Evolutionary conservation across 2,329 filamentous ascomycete genomes (phyloP), one percentile per base, ranked within the genome.

Genomic region (Verticillium longisporum): DNA sequence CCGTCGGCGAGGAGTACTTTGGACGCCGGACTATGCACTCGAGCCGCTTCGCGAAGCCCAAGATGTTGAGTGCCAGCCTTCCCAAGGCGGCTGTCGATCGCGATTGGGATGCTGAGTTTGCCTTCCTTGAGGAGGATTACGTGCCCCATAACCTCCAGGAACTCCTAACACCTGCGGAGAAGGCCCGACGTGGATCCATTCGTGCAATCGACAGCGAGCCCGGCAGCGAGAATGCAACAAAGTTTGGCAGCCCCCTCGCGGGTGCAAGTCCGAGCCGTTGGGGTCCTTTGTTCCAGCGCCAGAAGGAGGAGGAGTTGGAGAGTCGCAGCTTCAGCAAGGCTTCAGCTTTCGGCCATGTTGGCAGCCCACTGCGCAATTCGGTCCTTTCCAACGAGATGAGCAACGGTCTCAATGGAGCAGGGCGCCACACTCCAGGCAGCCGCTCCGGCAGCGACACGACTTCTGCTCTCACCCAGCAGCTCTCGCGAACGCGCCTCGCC

Each of bases 101-200:
- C 61, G 86, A 88, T 67, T 88, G 86, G 86, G 84, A 87, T 57
- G 73, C 80, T 61, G 81, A 84, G 61, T 95, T 96, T 69, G 84
- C 88, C 33, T 94, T 95, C 67, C 70, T 79, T 68, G 91, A 96
- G 72, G 93, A 96, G 69, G 92, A 96, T 69, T 91, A 95, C 68
- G 81, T 98, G 10, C 95, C 94, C 0, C 89, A 84, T 63, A 83
- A 86, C 61, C 75, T 88, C 38, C 85, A 87, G 67, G 86, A 89
- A 63, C 77, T 89, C 14, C 74, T 89, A 66, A 89, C 87, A 3
- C 85, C 86, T 1, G 84, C 85, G 14, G 87, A 89, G 69, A 88
- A 88, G 71, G 87, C 85, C 11, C 79, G 87, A 11, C 77, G 87
- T 56, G 85, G 86, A 13, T 88, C 86, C 1, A 75, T 83, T 63